A percentile compares a stretch with the other conserved stretches of the same genome.
Conservation (phyloP, 2,329 filamentous ascomycete genomes). For the Nemania diffusa region DNA sequence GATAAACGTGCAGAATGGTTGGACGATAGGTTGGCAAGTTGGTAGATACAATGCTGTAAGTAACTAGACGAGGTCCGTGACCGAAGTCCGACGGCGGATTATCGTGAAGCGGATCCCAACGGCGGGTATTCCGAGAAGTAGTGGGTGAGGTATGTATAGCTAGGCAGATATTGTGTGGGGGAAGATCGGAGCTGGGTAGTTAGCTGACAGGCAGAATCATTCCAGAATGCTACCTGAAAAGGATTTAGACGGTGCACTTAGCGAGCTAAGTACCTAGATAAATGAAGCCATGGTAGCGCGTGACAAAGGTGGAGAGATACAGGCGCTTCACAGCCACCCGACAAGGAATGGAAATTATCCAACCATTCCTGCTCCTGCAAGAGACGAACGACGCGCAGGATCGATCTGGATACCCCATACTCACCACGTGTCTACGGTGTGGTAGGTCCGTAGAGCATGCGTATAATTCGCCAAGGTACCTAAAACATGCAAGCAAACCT, state of each 20-base stretch:
- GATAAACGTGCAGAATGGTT: background rate
- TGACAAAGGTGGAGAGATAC: background rate
- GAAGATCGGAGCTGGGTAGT: background rate
- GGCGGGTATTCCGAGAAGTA: constrained; percentile 7
- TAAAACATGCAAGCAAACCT: background rate
- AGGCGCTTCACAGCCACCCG: constrained; percentile 26
- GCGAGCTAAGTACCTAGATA: no score
- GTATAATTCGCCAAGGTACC: background rate
- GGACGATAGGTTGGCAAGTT: background rate
- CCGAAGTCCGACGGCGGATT: background rate
- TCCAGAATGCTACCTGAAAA: constrained; percentile 26
- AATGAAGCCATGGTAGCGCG: constrained; percentile 2
- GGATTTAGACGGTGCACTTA: background rate
- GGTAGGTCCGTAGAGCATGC: no score
- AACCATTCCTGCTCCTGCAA: no score
- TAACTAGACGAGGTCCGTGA: background rate
- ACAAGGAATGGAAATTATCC: no score
- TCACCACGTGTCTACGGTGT: background rate
- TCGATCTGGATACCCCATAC: constrained; percentile 5
- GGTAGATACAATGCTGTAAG: background rate
- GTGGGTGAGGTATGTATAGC: background rate
- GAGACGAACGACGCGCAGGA: no score
- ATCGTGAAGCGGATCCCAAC: background rate
- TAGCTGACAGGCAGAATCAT: constrained; percentile 8
- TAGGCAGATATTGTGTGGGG: no score